These are phyloP conservation scores for Trifolium subterraneum DNA, from an alignment of 306 rosid genomes.

Conservation along the genomic window DNA sequence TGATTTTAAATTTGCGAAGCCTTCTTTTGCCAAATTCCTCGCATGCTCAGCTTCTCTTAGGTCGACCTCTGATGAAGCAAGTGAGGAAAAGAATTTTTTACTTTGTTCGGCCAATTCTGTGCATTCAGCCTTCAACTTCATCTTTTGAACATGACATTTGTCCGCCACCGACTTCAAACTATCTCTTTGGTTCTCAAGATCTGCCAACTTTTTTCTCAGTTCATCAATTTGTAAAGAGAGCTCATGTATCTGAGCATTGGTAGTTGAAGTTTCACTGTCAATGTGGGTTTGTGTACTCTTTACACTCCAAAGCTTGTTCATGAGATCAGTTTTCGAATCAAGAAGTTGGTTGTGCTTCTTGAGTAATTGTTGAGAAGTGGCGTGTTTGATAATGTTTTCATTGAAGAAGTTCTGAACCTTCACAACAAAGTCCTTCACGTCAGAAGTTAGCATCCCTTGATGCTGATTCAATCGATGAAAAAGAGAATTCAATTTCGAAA, in stretches of 20 bases:
- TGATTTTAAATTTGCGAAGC: neutral
- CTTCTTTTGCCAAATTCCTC: neutral
- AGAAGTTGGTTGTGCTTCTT: neutral
- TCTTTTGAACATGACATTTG: neutral
- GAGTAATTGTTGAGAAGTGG: neutral
- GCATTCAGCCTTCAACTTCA: conserved; percentile 4
- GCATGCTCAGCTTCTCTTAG: neutral
- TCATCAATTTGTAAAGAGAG: neutral
- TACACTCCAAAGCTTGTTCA: conserved; percentile 9
- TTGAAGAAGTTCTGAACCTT: neutral
- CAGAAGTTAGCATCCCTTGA: neutral
- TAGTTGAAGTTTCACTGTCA: neutral
- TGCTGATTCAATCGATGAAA: neutral
- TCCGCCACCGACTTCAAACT: neutral
- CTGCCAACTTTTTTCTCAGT: neutral
- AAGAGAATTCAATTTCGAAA: neutral
- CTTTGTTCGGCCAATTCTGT: neutral
- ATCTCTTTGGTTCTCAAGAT: neutral
- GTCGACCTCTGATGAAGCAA: neutral
- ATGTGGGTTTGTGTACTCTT: conserved; percentile 1
- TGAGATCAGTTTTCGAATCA: conserved; percentile 2
- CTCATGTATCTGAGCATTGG: neutral
- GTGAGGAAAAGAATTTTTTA: neutral
- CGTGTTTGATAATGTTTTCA: neutral
- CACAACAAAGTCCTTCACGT: neutral